Evolutionary conservation across 352 stramenopile species (phyloP), one percentile per base, ranked within the genome.

Genomic region (Pythium brachiatum): DNA sequence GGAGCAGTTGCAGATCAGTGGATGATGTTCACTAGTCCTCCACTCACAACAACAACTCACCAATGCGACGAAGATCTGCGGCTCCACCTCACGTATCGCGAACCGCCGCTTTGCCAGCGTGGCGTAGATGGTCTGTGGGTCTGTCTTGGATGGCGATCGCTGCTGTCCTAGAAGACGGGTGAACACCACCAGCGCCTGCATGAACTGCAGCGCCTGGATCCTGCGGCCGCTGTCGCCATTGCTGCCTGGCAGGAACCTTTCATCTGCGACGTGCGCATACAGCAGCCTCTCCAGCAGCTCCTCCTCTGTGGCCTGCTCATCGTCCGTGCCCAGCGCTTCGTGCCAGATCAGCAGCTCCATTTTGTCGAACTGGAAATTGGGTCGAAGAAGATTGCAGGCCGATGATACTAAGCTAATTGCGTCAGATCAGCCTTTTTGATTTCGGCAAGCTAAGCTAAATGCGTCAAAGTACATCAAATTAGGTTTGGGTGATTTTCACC

Each of bases 331-430:
- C 16, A 90, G 72, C 61, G 68, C 72, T 36, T 83, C 78, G 58
- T 87, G 78, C 78, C 78, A 89, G 25, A 89, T 50, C 16, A 89
- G 67, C 56, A 89, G 70, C 72, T 79, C 72, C 77, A 74, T 79
- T 52, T 38, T 66, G 25, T 20, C 16, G 21, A 47, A 20, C 12
- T 43, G 36, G 16, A n/a, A n/a, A n/a, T n/a, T n/a, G n/a, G 29
- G 9, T 9, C 29, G 9, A 11, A 7, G 12, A 43, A 43, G 36
- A 43, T 43, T 43, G 9, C 9, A 5, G 29, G 29, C 29, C 29
- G 9, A 34, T 34, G 29, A 34, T n/a, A 34, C 29, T 34, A 34
- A 34, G 29, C 29, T 34, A 34, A 34, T 34, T 11, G n/a, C n/a
- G n/a, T n/a, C n/a, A n/a, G n/a, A n/a, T n/a, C n/a, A n/a, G n/a